Percentiles rank a stretch among this genome's conserved stretches.
Conservation (phyloP, 345 rosid species). For the Populus nigra region DNA sequence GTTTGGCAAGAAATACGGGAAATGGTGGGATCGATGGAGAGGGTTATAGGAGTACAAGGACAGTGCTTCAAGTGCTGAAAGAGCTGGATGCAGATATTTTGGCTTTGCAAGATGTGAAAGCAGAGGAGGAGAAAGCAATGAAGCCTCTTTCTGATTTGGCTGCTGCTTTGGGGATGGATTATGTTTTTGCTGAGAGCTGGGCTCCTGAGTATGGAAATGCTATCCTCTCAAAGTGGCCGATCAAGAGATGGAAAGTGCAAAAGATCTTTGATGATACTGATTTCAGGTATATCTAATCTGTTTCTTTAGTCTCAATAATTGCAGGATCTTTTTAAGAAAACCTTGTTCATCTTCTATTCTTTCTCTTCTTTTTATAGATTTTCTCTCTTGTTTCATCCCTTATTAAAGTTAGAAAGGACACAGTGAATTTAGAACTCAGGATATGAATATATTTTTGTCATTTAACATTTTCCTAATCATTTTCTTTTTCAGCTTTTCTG, state of each 20-base stretch:
- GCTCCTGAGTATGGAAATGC: conserved; percentile 99
- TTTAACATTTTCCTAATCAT: too few relatives aligned
- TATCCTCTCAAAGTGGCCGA: conserved; percentile 83
- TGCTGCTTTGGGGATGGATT: conserved; percentile 75
- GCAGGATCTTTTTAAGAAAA: not conserved
- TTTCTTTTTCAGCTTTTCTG: too few relatives aligned
- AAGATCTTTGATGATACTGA: conserved; percentile 87
- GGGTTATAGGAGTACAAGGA: conserved; percentile 42
- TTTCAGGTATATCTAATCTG: conserved; percentile 51
- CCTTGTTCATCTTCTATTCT: not conserved
- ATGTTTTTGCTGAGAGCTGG: conserved; percentile 97
- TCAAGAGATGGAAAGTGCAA: conserved; percentile 59
- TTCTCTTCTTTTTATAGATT: not conserved
- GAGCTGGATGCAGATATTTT: conserved; percentile 83
- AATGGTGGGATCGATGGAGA: conserved; percentile 12
- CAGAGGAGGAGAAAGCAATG: conserved; percentile 89
- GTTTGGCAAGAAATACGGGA: conserved; percentile 22
- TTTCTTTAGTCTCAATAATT: not conserved
- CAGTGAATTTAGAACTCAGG: not conserved
- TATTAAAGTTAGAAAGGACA: not conserved
- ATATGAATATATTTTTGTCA: too few relatives aligned
- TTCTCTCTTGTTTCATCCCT: not conserved
- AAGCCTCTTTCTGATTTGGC: conserved; percentile 94
- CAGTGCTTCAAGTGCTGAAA: conserved; percentile 66
- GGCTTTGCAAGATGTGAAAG: conserved; percentile 92